These are phyloP conservation scores for Neofusicoccum ribis DNA, from an alignment of 2,329 filamentous ascomycete species.

Conservation along the genomic window DNA sequence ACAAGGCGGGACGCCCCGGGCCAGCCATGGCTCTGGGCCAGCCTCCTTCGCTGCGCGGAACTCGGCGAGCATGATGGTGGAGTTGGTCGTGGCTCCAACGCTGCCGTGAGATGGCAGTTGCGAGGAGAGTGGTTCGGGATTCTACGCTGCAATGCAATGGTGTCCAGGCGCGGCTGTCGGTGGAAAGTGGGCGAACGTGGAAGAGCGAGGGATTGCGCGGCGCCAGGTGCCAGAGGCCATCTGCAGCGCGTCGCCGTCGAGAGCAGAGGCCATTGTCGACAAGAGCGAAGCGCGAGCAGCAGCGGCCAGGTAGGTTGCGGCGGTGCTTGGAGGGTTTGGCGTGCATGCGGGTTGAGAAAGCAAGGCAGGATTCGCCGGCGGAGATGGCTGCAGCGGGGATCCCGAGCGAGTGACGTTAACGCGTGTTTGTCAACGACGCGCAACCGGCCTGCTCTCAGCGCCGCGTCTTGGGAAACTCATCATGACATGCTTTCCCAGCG, in stretches of 20 bases:
- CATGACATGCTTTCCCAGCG: background rate
- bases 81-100: background rate
- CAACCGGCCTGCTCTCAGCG: background rate
- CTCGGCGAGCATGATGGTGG: background rate
- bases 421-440: background rate
- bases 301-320: background rate
- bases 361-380: background rate
- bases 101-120: background rate
- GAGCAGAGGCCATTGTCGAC: background rate
- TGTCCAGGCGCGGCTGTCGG: background rate
- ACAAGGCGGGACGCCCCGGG: background rate
- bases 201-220: background rate
- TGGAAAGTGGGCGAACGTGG: background rate
- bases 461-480: background rate
- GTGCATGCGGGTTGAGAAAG: background rate
- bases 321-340: background rate
- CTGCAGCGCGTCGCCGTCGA: too few relatives aligned
- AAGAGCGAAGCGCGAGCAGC: background rate
- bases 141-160: background rate
- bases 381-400: background rate
- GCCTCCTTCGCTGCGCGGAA: background rate
- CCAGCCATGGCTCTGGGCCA: background rate
- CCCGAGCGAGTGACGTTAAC: background rate
- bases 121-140: background rate
- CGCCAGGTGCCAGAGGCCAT: background rate